phyloP scores from a whole-genome alignment of 495 filamentous ascomycete species.

The Xylaria bambusicola region DNA sequence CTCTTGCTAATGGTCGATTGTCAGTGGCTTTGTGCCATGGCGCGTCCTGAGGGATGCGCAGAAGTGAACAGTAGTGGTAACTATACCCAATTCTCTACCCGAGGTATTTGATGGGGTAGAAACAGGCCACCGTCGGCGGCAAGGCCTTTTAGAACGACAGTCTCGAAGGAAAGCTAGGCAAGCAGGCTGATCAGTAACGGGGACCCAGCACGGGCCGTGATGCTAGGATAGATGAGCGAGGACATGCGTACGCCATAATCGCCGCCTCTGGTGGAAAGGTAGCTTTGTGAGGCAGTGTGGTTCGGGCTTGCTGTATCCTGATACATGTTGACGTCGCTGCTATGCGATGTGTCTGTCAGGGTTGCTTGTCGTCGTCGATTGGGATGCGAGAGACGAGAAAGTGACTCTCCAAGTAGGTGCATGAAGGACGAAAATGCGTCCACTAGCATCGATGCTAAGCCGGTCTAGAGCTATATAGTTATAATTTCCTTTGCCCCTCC shows the following conservation, averaged over 20 bases:
- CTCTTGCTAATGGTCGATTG: conserved; percentile 32
- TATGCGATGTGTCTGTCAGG: not conserved
- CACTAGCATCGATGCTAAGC: too few species aligned
- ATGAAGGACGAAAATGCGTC: too few species aligned
- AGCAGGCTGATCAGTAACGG: not conserved
- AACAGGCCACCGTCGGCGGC: conserved; percentile 88
- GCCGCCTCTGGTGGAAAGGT: conserved; percentile 78
- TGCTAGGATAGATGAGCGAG: conserved; percentile 3
- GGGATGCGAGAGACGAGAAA: too few species aligned
- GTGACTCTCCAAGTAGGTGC: too few species aligned
- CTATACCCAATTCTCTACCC: conserved; percentile 59
- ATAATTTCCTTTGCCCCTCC: conserved; percentile 1
- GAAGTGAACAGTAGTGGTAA: not conserved
- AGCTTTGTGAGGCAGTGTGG: conserved; percentile 70
- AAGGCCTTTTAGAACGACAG: conserved; percentile 87
- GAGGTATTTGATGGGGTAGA: conserved; percentile 80
- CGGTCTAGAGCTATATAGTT: too few species aligned
- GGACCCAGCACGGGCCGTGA: too few species aligned
- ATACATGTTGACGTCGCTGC: conserved; percentile 13
- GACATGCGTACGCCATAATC: conserved; percentile 67
- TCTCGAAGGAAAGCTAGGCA: conserved; percentile 83
- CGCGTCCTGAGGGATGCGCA: not conserved
- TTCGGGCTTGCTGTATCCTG: conserved; percentile 27
- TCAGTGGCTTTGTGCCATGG: conserved; percentile 17
- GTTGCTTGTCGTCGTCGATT: too few species aligned